Base-by-base conservation (phyloP, 257 asterid species). In the Catharanthus roseus region DNA sequence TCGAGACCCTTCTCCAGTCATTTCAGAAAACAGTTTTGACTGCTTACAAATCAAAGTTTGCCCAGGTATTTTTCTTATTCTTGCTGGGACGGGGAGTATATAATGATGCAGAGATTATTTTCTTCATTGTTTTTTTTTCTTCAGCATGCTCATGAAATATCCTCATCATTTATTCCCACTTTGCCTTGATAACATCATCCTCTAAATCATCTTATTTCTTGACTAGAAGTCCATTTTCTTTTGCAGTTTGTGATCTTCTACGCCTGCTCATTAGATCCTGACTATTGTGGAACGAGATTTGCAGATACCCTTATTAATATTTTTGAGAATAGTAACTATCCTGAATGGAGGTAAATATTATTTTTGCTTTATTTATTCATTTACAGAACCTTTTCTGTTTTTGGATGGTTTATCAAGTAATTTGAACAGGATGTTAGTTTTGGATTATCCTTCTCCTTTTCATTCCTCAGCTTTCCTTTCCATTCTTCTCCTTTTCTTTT, bases 181-280 rank as follows among this genome's bases (percentile, higher is more conserved):
- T 0, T 10, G 21, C 36, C 42, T 47, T 33, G 10, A 9, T 5
- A 23, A n/a, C 18, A 23, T 63, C 18, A 23, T 63, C 11, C 31
- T 41, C 38, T 42, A 45, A 49, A 29, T 54, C 39, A 0, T 70
- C 47, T 0, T 45, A 24, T 41, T 68, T 67, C 24, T 33, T 72
- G 18, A 38, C 60, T 60, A 29, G 63, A 26, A 10, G 45, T 13
- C 34, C 19, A 44, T 53, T 63, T 31, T 26, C 15, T 73, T 65
- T 81, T 83, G 85, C 87, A 95, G 99, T 95, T 95, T 85, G 85
- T 95, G 77, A 78, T 91, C 82, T 95, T 91, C 84, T 95, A 95
- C 79, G 92, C 92, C 74, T 89, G 99, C 85, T 91, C 99, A 6
- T 84, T 95, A 80, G 99, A 95, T 82, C 97, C 99, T 67, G 92